phyloP scores from a whole-genome alignment of 2,329 filamentous ascomycete species.

The Cyphellophora europaea region DNA sequence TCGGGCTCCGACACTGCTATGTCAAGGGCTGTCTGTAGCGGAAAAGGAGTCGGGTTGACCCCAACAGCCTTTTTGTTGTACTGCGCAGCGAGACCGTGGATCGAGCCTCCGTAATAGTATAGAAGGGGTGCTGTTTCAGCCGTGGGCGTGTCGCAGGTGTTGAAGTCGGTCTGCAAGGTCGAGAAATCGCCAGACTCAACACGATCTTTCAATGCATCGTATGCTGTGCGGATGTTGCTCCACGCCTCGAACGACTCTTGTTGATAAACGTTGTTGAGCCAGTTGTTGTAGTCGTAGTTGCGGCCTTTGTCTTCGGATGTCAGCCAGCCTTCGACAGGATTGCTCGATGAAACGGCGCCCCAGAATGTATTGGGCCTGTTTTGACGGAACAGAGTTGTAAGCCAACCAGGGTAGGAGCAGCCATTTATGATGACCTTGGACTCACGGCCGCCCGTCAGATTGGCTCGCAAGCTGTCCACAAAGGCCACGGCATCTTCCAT shows the following conservation, averaged over 20 bases:
- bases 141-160: neutral
- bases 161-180: slow-evolving; percentile 1
- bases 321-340: slow-evolving; percentile 1
- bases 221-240: slow-evolving; percentile 4
- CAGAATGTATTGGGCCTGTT: slow-evolving; percentile 2
- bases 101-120: neutral
- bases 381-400: slow-evolving; percentile 3
- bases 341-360: slow-evolving; percentile 2
- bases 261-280: slow-evolving; percentile 4
- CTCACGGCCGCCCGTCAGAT: slow-evolving; percentile 2
- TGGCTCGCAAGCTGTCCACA: slow-evolving; percentile 2
- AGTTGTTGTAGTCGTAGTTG: slow-evolving; percentile 2
- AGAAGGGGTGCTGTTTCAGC: neutral
- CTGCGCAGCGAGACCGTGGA: neutral
- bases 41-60: neutral
- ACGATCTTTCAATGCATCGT: neutral
- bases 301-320: neutral
- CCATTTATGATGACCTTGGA: slow-evolving; percentile 4
- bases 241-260: slow-evolving; percentile 1
- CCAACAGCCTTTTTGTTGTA: neutral
- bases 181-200: neutral
- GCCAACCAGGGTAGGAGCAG: slow-evolving; percentile 5
- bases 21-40: neutral
- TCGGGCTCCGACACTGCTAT: neutral
- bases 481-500: slow-evolving; percentile 3